phyloP scores from a whole-genome alignment of 2,329 filamentous ascomycete genomes.

The Fusarium brachygibbosum region DNA sequence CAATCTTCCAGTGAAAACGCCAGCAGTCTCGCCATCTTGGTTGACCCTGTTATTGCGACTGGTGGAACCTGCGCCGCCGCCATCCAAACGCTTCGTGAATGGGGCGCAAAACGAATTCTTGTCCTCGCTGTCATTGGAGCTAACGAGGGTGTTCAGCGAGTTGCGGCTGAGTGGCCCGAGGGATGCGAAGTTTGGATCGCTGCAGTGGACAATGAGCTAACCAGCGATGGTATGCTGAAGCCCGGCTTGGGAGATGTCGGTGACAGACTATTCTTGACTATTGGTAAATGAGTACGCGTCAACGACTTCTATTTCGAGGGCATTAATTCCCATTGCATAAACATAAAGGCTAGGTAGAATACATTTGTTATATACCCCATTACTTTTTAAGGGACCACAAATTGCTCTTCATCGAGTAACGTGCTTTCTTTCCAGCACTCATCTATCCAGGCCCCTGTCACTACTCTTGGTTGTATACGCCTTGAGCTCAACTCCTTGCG shows the following conservation, averaged over 20 bases:
- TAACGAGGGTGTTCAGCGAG: conserved; percentile 75
- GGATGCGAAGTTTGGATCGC: conserved; percentile 86
- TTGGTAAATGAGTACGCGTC: conserved; percentile 76
- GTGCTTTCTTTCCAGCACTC: conserved; percentile 86
- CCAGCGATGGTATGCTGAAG: conserved; percentile 88
- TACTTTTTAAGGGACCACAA: conserved; percentile 51
- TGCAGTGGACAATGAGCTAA: conserved; percentile 80
- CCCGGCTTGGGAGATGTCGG: conserved; percentile 92
- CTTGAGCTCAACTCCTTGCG: conserved; percentile 61
- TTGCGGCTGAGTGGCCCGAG: conserved; percentile 82
- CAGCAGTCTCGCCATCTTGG: conserved; percentile 78
- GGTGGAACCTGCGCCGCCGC: conserved; percentile 91
- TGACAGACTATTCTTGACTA: conserved; percentile 88
- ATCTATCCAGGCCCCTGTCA: conserved; percentile 79
- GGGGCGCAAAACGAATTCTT: conserved; percentile 87
- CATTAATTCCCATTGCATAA: conserved; percentile 26
- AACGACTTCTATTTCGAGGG: conserved; percentile 3
- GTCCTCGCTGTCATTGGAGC: conserved; percentile 83
- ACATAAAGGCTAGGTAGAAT: conserved; percentile 40
- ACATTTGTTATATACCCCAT: conserved; percentile 35
- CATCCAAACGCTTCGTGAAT: conserved; percentile 89
- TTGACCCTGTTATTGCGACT: conserved; percentile 95
- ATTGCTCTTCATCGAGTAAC: conserved; percentile 81
- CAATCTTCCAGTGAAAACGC: conserved; percentile 63
- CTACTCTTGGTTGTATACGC: conserved; percentile 73